Evolutionary conservation across 2,329 filamentous ascomycete species (phyloP).

Genomic region (Aspergillus brasiliensis): DNA sequence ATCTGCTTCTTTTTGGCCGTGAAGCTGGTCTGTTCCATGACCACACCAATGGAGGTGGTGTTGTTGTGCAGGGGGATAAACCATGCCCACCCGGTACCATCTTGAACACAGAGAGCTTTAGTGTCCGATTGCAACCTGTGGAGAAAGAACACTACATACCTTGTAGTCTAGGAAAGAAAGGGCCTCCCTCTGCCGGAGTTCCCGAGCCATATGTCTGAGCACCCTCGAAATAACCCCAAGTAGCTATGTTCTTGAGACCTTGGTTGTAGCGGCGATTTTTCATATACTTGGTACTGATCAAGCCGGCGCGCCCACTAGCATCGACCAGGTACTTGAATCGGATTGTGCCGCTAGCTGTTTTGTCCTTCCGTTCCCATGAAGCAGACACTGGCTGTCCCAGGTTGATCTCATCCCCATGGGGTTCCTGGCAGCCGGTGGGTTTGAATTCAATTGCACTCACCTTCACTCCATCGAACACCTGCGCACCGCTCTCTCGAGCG

Average conservation of each 20-base stretch:
- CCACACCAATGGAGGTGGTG: not conserved
- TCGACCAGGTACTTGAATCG: conserved; percentile 53
- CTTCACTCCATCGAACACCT: no score
- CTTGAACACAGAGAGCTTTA: not conserved
- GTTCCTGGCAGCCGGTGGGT: no score
- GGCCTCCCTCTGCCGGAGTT: conserved; percentile 7
- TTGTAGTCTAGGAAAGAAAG: conserved; percentile 17
- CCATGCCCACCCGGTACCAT: not conserved
- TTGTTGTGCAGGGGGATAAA: not conserved
- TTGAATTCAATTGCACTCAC: no score
- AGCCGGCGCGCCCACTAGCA: conserved; percentile 50
- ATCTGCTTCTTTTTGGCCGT: conserved; percentile 14
- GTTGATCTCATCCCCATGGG: no score
- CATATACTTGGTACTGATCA: conserved; percentile 47
- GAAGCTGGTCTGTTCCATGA: conserved; percentile 12
- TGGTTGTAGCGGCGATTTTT: conserved; percentile 53
- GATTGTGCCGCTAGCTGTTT: no score
- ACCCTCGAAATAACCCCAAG: conserved; percentile 53
- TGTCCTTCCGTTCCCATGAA: no score
- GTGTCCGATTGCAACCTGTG: not conserved
- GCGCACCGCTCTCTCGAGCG: no score
- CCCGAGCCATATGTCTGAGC: conserved; percentile 10
- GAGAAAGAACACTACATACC: not conserved
- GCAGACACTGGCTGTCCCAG: no score
- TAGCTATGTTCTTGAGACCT: conserved; percentile 53